Evolutionary conservation across 805 yeast species (phyloP).

Genomic region (Pichia deserticola): DNA sequence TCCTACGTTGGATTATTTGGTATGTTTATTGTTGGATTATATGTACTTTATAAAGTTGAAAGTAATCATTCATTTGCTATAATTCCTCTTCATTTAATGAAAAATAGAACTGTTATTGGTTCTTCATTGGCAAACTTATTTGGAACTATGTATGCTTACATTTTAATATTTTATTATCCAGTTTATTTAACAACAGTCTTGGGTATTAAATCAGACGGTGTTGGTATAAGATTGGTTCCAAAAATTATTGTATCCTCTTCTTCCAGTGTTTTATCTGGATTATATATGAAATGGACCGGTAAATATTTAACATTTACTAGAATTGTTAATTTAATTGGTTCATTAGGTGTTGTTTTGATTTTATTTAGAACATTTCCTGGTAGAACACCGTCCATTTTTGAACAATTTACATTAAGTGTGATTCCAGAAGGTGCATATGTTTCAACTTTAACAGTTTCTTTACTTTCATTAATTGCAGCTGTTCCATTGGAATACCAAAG

Average conservation of each 20-base stretch:
- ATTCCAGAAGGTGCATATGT: slow-evolving; percentile 52
- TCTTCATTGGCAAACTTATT: slow-evolving; percentile 61
- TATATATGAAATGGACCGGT: slow-evolving; percentile 58
- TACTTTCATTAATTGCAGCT: slow-evolving; percentile 63
- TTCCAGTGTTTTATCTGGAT: slow-evolving; percentile 58
- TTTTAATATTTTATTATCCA: slow-evolving; percentile 52
- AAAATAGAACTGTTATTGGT: slow-evolving; percentile 52
- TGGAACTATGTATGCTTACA: slow-evolving; percentile 40
- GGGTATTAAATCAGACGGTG: slow-evolving; percentile 44
- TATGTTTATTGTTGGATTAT: slow-evolving; percentile 6
- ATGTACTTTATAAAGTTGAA: slow-evolving; percentile 15
- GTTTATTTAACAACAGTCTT: slow-evolving; percentile 52
- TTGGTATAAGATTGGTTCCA: slow-evolving; percentile 55
- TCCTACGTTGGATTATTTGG: neutral
- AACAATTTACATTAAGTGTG: slow-evolving; percentile 36
- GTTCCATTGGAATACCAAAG: slow-evolving; percentile 64
- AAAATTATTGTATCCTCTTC: slow-evolving; percentile 51
- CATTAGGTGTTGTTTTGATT: slow-evolving; percentile 33
- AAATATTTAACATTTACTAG: slow-evolving; percentile 44
- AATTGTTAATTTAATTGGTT: slow-evolving; percentile 34
- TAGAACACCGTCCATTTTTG: slow-evolving; percentile 21
- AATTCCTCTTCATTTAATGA: slow-evolving; percentile 49
- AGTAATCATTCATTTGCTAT: slow-evolving; percentile 41
- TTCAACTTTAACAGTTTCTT: slow-evolving; percentile 54
- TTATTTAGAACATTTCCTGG: slow-evolving; percentile 19